A percentile compares a stretch with the other conserved stretches of the same genome.
phyloP scores from a whole-genome alignment of 2,329 filamentous ascomycete genomes.

The Exserohilum turcica region DNA sequence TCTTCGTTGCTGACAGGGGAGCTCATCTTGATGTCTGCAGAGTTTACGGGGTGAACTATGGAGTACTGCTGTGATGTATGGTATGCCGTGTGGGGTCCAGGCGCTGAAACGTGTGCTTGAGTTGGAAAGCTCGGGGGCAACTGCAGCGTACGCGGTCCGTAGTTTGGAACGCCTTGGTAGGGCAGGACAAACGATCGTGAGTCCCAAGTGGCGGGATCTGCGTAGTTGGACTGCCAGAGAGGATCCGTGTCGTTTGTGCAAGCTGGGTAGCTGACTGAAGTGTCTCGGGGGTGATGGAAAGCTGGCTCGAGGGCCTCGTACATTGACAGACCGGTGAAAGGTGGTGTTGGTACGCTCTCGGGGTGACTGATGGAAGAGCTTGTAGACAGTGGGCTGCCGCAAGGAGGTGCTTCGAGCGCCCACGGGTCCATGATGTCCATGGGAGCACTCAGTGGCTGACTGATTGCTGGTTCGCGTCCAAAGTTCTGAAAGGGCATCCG shows the following conservation, averaged over 20 bases:
- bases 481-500: slow-evolving; percentile 4
- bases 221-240: slow-evolving; percentile 4
- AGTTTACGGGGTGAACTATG: neutral
- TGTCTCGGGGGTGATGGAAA: neutral
- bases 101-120: neutral
- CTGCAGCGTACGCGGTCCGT: slow-evolving; percentile 3
- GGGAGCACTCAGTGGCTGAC: slow-evolving; percentile 8
- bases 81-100: neutral
- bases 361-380: slow-evolving; percentile 17
- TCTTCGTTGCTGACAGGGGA: neutral
- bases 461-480: slow-evolving; percentile 1
- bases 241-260: slow-evolving; percentile 1
- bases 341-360: slow-evolving; percentile 19
- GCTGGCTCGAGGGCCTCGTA: slow-evolving; percentile 4
- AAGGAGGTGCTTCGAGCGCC: slow-evolving; percentile 14
- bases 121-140: neutral
- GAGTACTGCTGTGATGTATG: neutral
- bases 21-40: neutral
- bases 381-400: slow-evolving; percentile 20
- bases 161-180: neutral
- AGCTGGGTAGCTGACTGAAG: neutral
- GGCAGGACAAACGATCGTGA: slow-evolving; percentile 4
- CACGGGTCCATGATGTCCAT: slow-evolving; percentile 18
- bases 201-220: slow-evolving; percentile 3
- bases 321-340: neutral